Evolutionary conservation across 495 filamentous ascomycete genomes (phyloP).

Genomic region (Penicillium ucsense): DNA sequence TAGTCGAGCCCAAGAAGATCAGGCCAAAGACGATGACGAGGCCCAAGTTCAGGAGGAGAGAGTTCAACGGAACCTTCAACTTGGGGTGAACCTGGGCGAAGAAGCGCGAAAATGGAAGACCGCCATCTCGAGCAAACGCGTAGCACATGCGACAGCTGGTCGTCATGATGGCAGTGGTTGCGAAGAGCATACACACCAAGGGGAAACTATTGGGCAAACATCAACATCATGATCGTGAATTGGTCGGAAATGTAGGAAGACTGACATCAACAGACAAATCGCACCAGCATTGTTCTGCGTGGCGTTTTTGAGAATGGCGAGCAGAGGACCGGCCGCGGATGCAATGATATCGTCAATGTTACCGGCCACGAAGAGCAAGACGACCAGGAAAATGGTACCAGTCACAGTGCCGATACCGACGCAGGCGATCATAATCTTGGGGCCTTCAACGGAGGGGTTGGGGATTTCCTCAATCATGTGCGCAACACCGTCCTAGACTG

Average conservation of each 20-base stretch:
- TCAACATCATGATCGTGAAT: conserved; percentile 1
- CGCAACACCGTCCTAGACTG: conserved; percentile 41
- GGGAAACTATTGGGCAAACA: conserved; percentile 42
- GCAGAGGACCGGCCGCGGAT: conserved; percentile 52
- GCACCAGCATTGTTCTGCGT: conserved; percentile 55
- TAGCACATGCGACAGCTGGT: conserved; percentile 70
- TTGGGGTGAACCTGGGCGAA: conserved; percentile 55
- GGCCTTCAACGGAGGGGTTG: conserved; percentile 53
- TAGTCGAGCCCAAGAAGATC: conserved; percentile 67
- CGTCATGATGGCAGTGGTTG: conserved; percentile 62
- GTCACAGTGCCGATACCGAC: conserved; percentile 60
- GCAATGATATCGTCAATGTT: conserved; percentile 49
- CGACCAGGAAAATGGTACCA: conserved; percentile 57
- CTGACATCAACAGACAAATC: conserved; percentile 58
- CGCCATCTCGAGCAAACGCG: conserved; percentile 64
- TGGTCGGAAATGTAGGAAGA: background rate
- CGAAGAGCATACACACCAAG: conserved; percentile 62
- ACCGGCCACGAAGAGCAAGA: conserved; percentile 55
- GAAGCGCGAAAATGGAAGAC: conserved; percentile 54
- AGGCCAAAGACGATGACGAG: conserved; percentile 61
- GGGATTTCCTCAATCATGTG: conserved; percentile 59
- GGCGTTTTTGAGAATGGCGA: conserved; percentile 62
- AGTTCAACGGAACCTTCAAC: conserved; percentile 59
- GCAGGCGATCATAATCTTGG: conserved; percentile 63
- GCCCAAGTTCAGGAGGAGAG: conserved; percentile 53